Evolutionary conservation across 2,329 filamentous ascomycete species (phyloP), one percentile per base, ranked within the genome.

Genomic region (Ceratocystiopsis sp.): DNA sequence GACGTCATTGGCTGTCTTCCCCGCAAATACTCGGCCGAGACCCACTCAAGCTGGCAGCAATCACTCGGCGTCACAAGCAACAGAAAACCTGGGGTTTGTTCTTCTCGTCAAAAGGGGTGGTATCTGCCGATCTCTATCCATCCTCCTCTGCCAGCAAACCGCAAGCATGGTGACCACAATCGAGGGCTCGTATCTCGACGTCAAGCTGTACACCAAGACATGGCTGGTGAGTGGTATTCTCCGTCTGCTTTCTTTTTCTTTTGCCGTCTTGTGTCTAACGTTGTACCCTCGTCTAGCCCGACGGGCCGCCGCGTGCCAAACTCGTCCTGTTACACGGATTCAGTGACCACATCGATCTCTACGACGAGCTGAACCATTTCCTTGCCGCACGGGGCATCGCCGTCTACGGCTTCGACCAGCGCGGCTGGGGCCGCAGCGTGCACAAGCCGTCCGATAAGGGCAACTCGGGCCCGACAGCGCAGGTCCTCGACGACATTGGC

Each of bases 321-420:
- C 59, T 93, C 41, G 68, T 91, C 53, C 82, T 93, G 60, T 65
- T 95, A 49, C 87, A 95, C 62, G 87, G 87, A 54, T 95, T 87
- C 68, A 85, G 77, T 59, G 87, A 94, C 60, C 84, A 93, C 60
- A 66, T 82, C 58, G 77, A 82, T 60, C 73, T 76, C 46, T 93
- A 94, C 63, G 71, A 77, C 55, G 68, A 70, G 44, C 71, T 94
- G 54, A 89, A 91, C 61, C 69, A 76, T 7, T 64, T 62, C 14
- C 71, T 95, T 40, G 79, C 81, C 18, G 63, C 66, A 12, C 70
- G 70, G 43, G 83, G 81, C 48, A 86, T 95, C 53, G 76, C 83
- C 54, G 72, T 84, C 40, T 74, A 80, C 54, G 70, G 75, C 48
- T 83, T 87, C 57, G 87, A 95, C 59, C 87, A 94, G 66, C 78